Evolutionary conservation across 371 early-diverging fungal species (phyloP), one percentile per base, ranked within the genome.

Genomic region (Sporodiniella umbellata): DNA sequence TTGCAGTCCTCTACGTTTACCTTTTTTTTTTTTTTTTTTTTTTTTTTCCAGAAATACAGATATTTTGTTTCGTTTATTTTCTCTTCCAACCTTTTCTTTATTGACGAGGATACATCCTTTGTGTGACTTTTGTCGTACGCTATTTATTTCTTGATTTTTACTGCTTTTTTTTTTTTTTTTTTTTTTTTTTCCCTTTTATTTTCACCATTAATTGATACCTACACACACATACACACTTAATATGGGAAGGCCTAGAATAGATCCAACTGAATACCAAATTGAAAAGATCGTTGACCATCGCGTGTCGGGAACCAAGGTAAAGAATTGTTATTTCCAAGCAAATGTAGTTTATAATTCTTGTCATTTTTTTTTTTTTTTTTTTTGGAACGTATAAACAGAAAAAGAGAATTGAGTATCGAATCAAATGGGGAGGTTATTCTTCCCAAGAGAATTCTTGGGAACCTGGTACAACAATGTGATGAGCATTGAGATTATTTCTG

Each of bases 341-440:
- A n/a, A n/a, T n/a, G n/a, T n/a, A n/a, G 38, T 18, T 37, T 17
- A 12, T 15, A 17, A 8, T 2, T n/a, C 18, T 37, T 17, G 6
- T 37, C 7, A n/a, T 37, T n/a, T 2, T 17, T 37, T 2, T 17
- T 37, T 3, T 11, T 6, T n/a, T n/a, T n/a, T n/a, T n/a, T n/a
- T n/a, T n/a, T n/a, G n/a, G n/a, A n/a, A n/a, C n/a, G n/a, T n/a
- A n/a, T n/a, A n/a, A n/a, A n/a, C 17, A 37, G 38, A 37, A 37
- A 37, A 37, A 37, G 17, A 11, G n/a, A 37, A 37, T 37, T 12
- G 38, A 30, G 12, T 58, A 52, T 26, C 14, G 26, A 4, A 45
- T 58, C 22, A 58, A 58, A 38, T 58, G 58, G 58, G 53, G 48
- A 25, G 48, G 43, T 12, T 58, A 53, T 18, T 14, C 22, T 38